A percentile compares a stretch with the other conserved stretches of the same genome.
Conservation (phyloP, 1,139 yeast genomes). For the Suhomyces yuchorum region DNA sequence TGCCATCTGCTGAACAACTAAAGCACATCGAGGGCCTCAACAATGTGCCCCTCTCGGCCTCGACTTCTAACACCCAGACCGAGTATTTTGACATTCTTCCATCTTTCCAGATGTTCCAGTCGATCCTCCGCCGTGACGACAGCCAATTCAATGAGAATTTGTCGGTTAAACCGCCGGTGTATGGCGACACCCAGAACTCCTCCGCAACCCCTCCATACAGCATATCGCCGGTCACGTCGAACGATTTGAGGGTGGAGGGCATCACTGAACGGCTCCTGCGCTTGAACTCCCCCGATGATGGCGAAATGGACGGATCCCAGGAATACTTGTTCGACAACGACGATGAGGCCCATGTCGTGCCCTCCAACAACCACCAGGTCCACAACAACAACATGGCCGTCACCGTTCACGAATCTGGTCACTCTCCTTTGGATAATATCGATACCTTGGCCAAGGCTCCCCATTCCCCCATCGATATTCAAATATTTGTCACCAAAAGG, state of each 20-base stretch:
- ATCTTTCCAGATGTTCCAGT: slow-evolving; percentile 64
- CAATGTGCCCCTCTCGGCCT: slow-evolving; percentile 8
- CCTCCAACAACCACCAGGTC: slow-evolving; percentile 16
- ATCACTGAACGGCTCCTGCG: slow-evolving; percentile 20
- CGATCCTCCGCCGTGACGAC: slow-evolving; percentile 52
- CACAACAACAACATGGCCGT: slow-evolving; percentile 23
- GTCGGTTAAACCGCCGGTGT: slow-evolving; percentile 41
- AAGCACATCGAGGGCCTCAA: slow-evolving; percentile 31
- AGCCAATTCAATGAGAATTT: slow-evolving; percentile 44
- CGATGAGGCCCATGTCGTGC: slow-evolving; percentile 8
- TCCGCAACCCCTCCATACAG: slow-evolving; percentile 30
- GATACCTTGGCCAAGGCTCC: slow-evolving; percentile 40
- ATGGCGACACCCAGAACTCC: slow-evolving; percentile 38
- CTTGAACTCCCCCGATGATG: slow-evolving; percentile 1
- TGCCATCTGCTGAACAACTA: slow-evolving; percentile 40
- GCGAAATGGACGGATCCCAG: slow-evolving; percentile 12
- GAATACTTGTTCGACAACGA: slow-evolving; percentile 26
- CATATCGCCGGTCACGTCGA: slow-evolving; percentile 20
- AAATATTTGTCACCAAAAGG: slow-evolving; percentile 45
- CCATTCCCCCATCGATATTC: slow-evolving; percentile 45
- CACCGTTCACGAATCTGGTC: slow-evolving; percentile 35
- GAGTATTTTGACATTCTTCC: slow-evolving; percentile 59
- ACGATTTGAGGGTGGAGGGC: slow-evolving; percentile 1
- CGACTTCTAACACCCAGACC: slow-evolving; percentile 37
- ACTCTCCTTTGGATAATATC: slow-evolving; percentile 49